Base-by-base conservation (phyloP, 768 basidiomycete genomes). In the Collybia sordida region DNA sequence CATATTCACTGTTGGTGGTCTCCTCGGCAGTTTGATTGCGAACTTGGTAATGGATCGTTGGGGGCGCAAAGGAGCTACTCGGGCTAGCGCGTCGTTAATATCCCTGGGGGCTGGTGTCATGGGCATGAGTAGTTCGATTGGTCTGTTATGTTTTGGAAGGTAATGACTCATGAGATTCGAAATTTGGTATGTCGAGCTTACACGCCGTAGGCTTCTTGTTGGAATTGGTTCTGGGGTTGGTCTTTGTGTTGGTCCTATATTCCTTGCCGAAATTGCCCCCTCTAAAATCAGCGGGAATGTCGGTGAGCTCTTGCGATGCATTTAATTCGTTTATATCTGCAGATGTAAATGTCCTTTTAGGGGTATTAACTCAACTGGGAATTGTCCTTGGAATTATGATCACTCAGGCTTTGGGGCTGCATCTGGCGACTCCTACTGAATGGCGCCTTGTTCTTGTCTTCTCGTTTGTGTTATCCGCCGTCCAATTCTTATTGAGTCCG, bases 361-460 rank as follows among this genome's bases (percentile, higher is more conserved):
- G 89, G 18, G 86, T 93, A 22, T 73, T 93, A 23, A 90, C 87
- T 0, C 92, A 93, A 57, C 70, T 94, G 22, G 83, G 80, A 34
- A 88, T 96, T 59, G 91, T 96, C 27, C 67, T 91, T 46, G 91
- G 91, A 23, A 88, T 97, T 55, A 85, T 96, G 77, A 64, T 83
- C n/a, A 89, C 93, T 0, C 95, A 98, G 61, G 67, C 75, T 4
- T 72, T 91, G 52, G 93, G 92, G 3, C 72, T 93, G 31, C 64
- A 71, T 45, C 74, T 90, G 42, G 86, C 91, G 14, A 83, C 83
- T 8, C 87, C 87, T 1, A 73, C 72, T 45, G 62, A 76, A 42
- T 93, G 90, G 90, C 83, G 90, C 35, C 57, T 78, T 37, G 89
- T 93, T 18, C 74, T 90, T 18, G 64, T 84, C 52, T 65, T 85